A percentile compares a stretch with the other conserved stretches of the same genome.
Evolutionary conservation across 2,329 filamentous ascomycete genomes (phyloP).

Genomic region (Fusarium sublunatum): DNA sequence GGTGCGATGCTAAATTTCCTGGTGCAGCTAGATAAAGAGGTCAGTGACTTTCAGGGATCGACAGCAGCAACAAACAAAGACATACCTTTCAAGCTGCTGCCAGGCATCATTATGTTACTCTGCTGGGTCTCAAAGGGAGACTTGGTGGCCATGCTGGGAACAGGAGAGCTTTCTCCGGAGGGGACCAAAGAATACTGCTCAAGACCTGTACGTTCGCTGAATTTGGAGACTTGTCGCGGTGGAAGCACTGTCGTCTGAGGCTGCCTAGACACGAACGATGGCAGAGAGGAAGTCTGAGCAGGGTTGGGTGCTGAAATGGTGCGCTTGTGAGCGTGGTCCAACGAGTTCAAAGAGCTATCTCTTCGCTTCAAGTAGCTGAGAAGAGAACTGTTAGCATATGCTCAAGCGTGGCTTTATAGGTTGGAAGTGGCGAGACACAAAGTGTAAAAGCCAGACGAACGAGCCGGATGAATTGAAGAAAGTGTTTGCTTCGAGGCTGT

Average conservation of each 20-base stretch:
- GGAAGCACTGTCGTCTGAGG: conserved; percentile 31
- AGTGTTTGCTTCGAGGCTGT: background rate
- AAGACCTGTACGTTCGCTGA: conserved; percentile 19
- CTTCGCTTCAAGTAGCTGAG: conserved; percentile 26
- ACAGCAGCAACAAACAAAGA: background rate
- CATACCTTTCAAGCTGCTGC: conserved; percentile 25
- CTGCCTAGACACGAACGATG: conserved; percentile 30
- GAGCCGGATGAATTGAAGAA: background rate
- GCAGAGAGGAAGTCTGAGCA: conserved; percentile 43
- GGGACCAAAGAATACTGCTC: conserved; percentile 32
- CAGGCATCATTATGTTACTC: conserved; percentile 14
- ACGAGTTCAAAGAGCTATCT: conserved; percentile 29
- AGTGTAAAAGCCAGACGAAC: conserved; percentile 12
- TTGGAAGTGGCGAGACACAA: conserved; percentile 2
- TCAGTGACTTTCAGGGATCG: conserved; percentile 8
- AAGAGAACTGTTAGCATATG: conserved; percentile 15
- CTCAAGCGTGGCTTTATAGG: conserved; percentile 15
- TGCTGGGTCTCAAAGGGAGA: conserved; percentile 24
- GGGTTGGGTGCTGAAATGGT: conserved; percentile 63
- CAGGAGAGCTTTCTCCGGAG: conserved; percentile 25
- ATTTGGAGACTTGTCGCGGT: conserved; percentile 27
- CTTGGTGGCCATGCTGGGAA: conserved; percentile 15
- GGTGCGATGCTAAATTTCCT: conserved; percentile 10
- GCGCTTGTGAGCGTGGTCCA: conserved; percentile 58
- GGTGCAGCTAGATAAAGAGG: background rate